These are phyloP conservation scores for Fennellomyces sp. DNA, from an alignment of 371 early-diverging fungal species.

Conservation along the genomic window DNA sequence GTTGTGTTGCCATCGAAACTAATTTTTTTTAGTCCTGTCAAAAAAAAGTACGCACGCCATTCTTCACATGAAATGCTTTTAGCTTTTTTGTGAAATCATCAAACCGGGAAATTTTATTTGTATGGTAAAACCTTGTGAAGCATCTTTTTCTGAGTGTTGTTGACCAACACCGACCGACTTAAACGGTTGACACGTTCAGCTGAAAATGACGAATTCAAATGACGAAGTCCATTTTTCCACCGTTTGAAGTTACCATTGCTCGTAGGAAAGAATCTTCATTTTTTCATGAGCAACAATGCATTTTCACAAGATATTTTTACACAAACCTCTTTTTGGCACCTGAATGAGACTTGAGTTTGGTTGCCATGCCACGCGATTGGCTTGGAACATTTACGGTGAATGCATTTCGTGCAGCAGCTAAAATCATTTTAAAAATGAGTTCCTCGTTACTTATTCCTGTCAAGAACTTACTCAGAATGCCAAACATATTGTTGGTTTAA, in stretches of 20 bases:
- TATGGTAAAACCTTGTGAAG: slow-evolving; percentile 51
- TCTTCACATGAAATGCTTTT: too few species aligned
- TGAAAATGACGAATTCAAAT: slow-evolving; percentile 48
- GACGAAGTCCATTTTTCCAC: slow-evolving; percentile 54
- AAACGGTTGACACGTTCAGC: slow-evolving; percentile 50
- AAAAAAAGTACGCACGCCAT: too few species aligned
- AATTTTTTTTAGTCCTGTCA: too few species aligned
- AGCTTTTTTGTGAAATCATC: too few species aligned
- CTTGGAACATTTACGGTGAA: slow-evolving; percentile 24
- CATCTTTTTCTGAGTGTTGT: slow-evolving; percentile 51
- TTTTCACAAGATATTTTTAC: background rate
- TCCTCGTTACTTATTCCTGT: background rate
- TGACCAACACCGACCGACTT: slow-evolving; percentile 30
- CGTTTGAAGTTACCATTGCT: slow-evolving; percentile 50
- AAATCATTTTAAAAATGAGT: background rate
- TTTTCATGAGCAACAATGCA: background rate
- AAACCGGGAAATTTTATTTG: slow-evolving; percentile 26
- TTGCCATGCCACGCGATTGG: slow-evolving; percentile 39
- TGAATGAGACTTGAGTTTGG: slow-evolving; percentile 53
- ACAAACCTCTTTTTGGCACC: slow-evolving; percentile 53
- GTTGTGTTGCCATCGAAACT: too few species aligned
- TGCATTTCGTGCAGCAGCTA: slow-evolving; percentile 16
- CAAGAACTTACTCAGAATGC: slow-evolving; percentile 8
- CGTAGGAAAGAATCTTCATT: slow-evolving; percentile 46
- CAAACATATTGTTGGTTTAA: slow-evolving; percentile 7